Conservation (phyloP, 1,139 yeast genomes). For the Saccharomycopsis hybrid region DNA sequence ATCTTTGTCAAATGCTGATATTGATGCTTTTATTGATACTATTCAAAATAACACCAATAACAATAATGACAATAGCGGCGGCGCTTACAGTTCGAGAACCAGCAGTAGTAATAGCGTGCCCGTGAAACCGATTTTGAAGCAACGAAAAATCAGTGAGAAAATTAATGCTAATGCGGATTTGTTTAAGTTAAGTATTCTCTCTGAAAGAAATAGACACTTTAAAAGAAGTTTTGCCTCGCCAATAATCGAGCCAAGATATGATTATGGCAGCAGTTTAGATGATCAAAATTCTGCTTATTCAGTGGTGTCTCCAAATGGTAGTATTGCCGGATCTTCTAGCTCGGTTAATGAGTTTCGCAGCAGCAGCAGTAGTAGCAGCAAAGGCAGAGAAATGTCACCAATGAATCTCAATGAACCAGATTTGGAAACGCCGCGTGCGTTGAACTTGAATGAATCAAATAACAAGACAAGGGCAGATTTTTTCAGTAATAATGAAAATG, state of each 20-base stretch:
- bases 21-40: too few relatives aligned
- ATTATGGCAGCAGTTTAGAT: conserved; percentile 22
- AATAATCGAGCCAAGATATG: conserved; percentile 12
- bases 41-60: too few relatives aligned
- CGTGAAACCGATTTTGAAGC: conserved; percentile 78
- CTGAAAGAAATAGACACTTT: conserved; percentile 22
- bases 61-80: too few relatives aligned
- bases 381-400: conserved; percentile 8
- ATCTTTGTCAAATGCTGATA: conserved; percentile 29
- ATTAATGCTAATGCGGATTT: conserved; percentile 39
- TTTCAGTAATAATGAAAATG: too few relatives aligned
- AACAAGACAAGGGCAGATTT: too few relatives aligned
- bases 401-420: conserved; percentile 7
- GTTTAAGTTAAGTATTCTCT: conserved; percentile 26
- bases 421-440: too few relatives aligned
- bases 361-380: not conserved
- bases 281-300: not conserved
- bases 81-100: conserved; percentile 6
- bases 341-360: not conserved
- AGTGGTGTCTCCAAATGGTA: not conserved
- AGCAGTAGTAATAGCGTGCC: conserved; percentile 7
- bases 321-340: too few relatives aligned
- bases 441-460: too few relatives aligned
- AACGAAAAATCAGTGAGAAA: conserved; percentile 71
- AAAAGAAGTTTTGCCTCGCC: conserved; percentile 19